A percentile compares a stretch with the other conserved stretches of the same genome.
phyloP scores from a whole-genome alignment of 352 stramenopile species.

The Phytophthora tubulina region DNA sequence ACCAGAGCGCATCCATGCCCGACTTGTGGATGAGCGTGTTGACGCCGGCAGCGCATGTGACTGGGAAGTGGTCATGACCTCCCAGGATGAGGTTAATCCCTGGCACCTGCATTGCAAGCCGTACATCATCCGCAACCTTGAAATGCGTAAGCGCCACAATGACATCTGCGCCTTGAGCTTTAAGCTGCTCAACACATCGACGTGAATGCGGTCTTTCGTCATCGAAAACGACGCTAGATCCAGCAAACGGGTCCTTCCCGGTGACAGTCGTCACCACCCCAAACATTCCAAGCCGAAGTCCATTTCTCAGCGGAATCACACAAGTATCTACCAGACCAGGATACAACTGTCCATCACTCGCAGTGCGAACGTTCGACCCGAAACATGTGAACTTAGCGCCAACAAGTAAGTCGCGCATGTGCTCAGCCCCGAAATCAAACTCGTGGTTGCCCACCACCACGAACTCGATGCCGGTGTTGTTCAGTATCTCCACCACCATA shows the following conservation, averaged over 20 bases:
- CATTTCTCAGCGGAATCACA: constrained; percentile 49
- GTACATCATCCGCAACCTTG: constrained; percentile 66
- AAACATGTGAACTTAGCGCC: constrained; percentile 61
- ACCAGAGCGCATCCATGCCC: constrained; percentile 85
- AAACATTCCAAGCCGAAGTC: constrained; percentile 61
- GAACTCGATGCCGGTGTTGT: constrained; percentile 60
- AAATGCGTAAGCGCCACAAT: constrained; percentile 89
- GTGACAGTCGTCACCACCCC: constrained; percentile 68
- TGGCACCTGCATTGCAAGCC: constrained; percentile 60
- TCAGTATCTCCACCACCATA: constrained; percentile 76
- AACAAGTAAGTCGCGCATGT: constrained; percentile 49
- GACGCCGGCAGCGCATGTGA: constrained; percentile 60
- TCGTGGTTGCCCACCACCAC: constrained; percentile 86
- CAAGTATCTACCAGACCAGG: constrained; percentile 49
- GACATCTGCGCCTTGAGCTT: constrained; percentile 58
- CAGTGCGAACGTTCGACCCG: constrained; percentile 66
- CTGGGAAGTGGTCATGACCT: constrained; percentile 91
- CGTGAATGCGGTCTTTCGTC: constrained; percentile 52
- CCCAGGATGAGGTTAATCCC: constrained; percentile 88
- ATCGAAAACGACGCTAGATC: constrained; percentile 61
- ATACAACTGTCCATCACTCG: constrained; percentile 42
- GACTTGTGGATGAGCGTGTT: constrained; percentile 87
- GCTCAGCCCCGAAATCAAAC: constrained; percentile 70
- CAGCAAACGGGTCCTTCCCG: constrained; percentile 59
- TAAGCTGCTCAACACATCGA: constrained; percentile 64